phyloP scores from a whole-genome alignment of 805 yeast species.

The Wickerhamiella lipophila region DNA sequence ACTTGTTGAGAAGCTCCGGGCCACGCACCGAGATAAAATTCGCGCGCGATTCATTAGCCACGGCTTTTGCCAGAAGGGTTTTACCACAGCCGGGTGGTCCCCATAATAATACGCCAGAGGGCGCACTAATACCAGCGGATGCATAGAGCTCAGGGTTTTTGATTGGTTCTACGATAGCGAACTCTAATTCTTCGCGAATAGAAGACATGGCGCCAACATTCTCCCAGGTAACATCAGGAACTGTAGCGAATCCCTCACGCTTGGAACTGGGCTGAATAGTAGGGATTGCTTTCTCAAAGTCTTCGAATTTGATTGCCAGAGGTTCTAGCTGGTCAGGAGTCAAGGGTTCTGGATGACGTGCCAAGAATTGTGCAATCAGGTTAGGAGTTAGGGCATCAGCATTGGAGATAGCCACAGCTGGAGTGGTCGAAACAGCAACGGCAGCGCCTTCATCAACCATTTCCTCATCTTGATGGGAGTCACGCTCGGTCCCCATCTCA shows the following conservation, averaged over 20 bases:
- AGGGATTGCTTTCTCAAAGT: slow-evolving; percentile 76
- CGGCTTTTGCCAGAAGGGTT: slow-evolving; percentile 90
- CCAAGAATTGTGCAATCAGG: slow-evolving; percentile 36
- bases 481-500: slow-evolving; percentile 26
- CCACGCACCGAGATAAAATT: slow-evolving; percentile 93
- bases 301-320: slow-evolving; percentile 61
- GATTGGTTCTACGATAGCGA: slow-evolving; percentile 96
- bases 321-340: slow-evolving; percentile 64
- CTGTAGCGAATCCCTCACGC: slow-evolving; percentile 97
- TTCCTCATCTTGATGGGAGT: slow-evolving; percentile 7
- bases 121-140: slow-evolving; percentile 88
- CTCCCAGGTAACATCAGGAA: slow-evolving; percentile 94
- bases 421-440: neutral
- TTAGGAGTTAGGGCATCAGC: neutral
- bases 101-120: slow-evolving; percentile 95
- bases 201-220: slow-evolving; percentile 80
- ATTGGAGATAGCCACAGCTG: neutral
- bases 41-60: slow-evolving; percentile 93
- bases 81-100: slow-evolving; percentile 99
- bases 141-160: slow-evolving; percentile 80
- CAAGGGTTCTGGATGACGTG: slow-evolving; percentile 66
- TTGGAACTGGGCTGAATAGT: slow-evolving; percentile 94
- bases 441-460: slow-evolving; percentile 9
- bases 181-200: slow-evolving; percentile 79
- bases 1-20: slow-evolving; percentile 86